Evolutionary conservation across 1,139 yeast genomes (phyloP), one percentile per base, ranked within the genome.

Genomic region (Torulaspora globosa): DNA sequence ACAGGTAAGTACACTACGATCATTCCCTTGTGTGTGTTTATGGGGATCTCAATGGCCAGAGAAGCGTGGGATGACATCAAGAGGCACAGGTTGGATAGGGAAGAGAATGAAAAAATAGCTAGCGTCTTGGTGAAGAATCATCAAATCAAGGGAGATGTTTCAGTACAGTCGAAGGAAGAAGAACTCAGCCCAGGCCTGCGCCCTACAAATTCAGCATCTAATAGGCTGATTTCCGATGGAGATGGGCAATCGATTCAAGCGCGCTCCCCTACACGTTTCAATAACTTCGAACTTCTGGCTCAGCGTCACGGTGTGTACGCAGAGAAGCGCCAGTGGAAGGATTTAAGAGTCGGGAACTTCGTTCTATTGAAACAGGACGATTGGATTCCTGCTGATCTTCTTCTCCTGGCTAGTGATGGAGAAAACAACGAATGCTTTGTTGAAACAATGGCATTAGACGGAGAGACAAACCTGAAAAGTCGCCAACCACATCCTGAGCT

Each of bases 381-480:
- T 52, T 86, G 96, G 86, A 76, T 90, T 6, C 98, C 98, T 0
- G 96, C 97, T 0, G 98, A 92, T 68, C 63, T 92, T 8, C 63
- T 92, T 1, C 58, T 92, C 9, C 64, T 94, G 36, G 75, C 87
- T 1, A 78, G 92, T 2, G 78, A 79, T 41, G 80, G 80, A 10
- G 78, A 78, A 30, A 78, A 80, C 48, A 85, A 83, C 47, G 86
- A 83, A 54, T 84, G 95, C 1, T 87, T 80, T 56, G 81, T 90
- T 19, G 99, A 92, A 66, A 92, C 99, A 0, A 90, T 92, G 92
- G 98, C 96, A 0, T 72, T 92, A 39, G 98, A 92, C 66, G 99
- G 99, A 41, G 98, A 92, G 66, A 92, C 97, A 0, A 90, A 89
- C 60, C 71, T 92, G 51, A 92, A 92, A 65, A 74, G 86, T 5